Evolutionary conservation across 345 rosid genomes (phyloP).

Genomic region (Populus simonii): DNA sequence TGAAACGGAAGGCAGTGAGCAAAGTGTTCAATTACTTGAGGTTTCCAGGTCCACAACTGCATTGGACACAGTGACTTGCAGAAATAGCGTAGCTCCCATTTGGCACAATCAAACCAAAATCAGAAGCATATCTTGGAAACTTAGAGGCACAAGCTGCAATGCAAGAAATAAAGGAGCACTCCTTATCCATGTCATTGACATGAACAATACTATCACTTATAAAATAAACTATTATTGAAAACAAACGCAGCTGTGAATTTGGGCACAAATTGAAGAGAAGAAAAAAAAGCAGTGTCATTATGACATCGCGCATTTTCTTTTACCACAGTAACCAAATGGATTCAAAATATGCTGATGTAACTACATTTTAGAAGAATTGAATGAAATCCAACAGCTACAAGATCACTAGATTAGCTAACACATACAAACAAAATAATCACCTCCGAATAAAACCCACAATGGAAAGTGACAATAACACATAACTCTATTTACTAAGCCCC

Average conservation of each 20-base stretch:
- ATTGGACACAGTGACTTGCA: constrained; percentile 94
- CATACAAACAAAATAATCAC: background rate
- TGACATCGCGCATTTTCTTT: background rate
- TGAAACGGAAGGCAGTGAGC: constrained; percentile 10
- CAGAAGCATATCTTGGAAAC: constrained; percentile 74
- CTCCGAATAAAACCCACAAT: background rate
- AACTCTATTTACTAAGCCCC: background rate
- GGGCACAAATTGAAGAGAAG: background rate
- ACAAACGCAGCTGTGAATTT: background rate
- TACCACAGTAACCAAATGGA: background rate
- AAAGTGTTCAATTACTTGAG: constrained; percentile 50
- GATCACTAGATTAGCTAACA: background rate
- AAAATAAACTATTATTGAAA: background rate
- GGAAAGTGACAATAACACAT: background rate
- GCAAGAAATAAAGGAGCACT: constrained; percentile 9
- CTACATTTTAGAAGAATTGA: background rate
- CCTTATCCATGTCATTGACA: background rate
- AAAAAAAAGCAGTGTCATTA: background rate
- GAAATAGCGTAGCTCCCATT: constrained; percentile 90
- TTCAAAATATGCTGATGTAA: background rate
- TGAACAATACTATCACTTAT: background rate
- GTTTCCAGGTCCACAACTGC: constrained; percentile 85
- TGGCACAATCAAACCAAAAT: constrained; percentile 69
- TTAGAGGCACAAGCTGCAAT: constrained; percentile 85
- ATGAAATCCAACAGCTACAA: background rate